A percentile compares a stretch with the other conserved stretches of the same genome.
Conservation (phyloP, 306 rosid species). For the Ormosia emarginata region DNA sequence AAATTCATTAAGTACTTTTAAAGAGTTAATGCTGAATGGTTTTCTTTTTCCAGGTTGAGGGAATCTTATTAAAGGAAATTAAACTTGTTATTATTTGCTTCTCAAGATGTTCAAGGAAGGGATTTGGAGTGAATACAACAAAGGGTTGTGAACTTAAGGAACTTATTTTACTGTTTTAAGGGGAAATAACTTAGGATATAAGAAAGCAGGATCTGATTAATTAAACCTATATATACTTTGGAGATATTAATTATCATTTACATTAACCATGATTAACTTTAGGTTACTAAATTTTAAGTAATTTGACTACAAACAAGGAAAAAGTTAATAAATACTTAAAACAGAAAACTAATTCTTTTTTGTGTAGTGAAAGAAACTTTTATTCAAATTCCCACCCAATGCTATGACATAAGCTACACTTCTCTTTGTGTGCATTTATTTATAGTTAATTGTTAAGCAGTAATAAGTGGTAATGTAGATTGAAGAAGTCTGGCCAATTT, state of each 20-base stretch:
- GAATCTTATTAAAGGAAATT: background rate
- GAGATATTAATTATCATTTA: background rate
- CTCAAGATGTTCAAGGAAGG: background rate
- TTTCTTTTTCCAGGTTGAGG: background rate
- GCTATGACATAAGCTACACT: background rate
- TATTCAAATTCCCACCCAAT: background rate
- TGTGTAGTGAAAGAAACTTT: background rate
- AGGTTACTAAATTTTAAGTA: background rate
- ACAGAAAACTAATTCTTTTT: background rate
- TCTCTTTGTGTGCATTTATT: background rate
- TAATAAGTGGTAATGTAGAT: background rate
- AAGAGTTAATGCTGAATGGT: background rate
- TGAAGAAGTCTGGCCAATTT: background rate
- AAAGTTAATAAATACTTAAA: background rate
- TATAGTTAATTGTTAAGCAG: background rate
- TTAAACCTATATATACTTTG: background rate
- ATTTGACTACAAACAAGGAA: background rate
- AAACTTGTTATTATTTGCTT: background rate
- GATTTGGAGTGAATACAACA: background rate
- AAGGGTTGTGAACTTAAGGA: background rate
- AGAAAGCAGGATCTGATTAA: background rate
- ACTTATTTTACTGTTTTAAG: slow-evolving; percentile 9
- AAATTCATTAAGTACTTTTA: background rate
- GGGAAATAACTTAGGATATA: background rate
- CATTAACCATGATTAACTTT: background rate